A percentile compares a stretch with the other conserved stretches of the same genome.
phyloP scores from a whole-genome alignment of 164 flowering plant genomes.

The Piper betle region DNA sequence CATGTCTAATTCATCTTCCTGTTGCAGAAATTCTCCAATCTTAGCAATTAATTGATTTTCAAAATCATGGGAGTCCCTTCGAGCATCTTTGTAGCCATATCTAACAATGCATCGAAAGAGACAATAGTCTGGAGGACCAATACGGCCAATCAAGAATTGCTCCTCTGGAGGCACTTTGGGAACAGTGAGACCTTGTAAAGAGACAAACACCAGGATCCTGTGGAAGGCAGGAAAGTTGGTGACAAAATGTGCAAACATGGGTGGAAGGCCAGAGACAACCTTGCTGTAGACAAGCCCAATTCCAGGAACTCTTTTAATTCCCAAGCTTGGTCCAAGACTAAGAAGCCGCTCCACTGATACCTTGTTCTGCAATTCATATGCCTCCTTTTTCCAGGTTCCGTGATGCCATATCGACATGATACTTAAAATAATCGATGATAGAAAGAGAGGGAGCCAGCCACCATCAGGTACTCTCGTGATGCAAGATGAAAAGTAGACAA shows the following conservation, averaged over 20 bases:
- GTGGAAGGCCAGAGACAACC: constrained; percentile 31
- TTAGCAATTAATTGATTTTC: constrained; percentile 27
- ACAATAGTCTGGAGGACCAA: constrained; percentile 27
- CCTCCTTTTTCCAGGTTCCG: constrained; percentile 30
- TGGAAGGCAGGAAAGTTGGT: constrained; percentile 56
- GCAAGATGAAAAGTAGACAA: constrained; percentile 38
- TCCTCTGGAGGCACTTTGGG: constrained; percentile 26
- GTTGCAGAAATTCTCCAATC: constrained; percentile 26
- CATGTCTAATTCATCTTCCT: constrained; percentile 7
- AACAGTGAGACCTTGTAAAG: constrained; percentile 23
- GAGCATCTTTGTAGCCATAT: constrained; percentile 34
- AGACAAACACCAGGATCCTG: constrained; percentile 26
- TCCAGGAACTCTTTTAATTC: constrained; percentile 30
- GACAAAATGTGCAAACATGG: constrained; percentile 41
- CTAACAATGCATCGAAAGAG: constrained; percentile 28
- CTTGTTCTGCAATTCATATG: constrained; percentile 31
- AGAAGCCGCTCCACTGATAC: constrained; percentile 27
- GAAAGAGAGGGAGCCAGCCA: constrained; percentile 44
- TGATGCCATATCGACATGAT: constrained; percentile 52
- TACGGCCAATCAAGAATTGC: constrained; percentile 24
- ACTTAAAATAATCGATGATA: constrained; percentile 23
- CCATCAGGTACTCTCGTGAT: constrained; percentile 35
- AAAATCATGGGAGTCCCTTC: constrained; percentile 19
- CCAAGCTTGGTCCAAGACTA: constrained; percentile 24
- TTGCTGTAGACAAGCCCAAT: constrained; percentile 35